phyloP scores from a whole-genome alignment of 2,329 filamentous ascomycete species.

The Piedraia hortae region DNA sequence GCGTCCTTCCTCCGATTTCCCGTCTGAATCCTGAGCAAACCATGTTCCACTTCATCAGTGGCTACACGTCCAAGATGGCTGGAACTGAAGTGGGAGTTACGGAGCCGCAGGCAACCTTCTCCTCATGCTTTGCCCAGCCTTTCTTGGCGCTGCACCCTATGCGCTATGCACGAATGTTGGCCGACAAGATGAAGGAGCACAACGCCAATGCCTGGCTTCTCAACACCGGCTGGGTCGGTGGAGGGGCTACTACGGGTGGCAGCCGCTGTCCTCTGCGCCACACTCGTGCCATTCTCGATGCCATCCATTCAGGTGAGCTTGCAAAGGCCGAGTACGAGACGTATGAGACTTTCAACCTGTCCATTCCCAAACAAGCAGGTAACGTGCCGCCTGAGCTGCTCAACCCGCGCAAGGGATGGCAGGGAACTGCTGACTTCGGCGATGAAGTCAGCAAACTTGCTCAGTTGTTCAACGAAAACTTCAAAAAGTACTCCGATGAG shows the following conservation, averaged over 20 bases:
- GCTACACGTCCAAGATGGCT: conserved; percentile 99
- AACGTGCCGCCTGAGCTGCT: conserved; percentile 75
- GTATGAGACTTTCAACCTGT: conserved; percentile 90
- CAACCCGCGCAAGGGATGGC: conserved; percentile 88
- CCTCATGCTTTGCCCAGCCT: conserved; percentile 94
- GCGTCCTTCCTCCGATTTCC: conserved; percentile 90
- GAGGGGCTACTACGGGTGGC: conserved; percentile 42
- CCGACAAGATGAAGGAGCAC: conserved; percentile 89
- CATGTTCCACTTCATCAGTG: conserved; percentile 99
- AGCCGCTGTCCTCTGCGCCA: conserved; percentile 97
- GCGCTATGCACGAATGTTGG: conserved; percentile 95
- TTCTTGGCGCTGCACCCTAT: conserved; percentile 98
- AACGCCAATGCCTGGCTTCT: conserved; percentile 93
- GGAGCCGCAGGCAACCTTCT: conserved; percentile 96
- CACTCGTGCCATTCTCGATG: conserved; percentile 90
- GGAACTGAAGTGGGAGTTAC: conserved; percentile 92
- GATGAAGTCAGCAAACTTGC: conserved; percentile 76
- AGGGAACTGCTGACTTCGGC: conserved; percentile 54
- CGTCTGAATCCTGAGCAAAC: conserved; percentile 86
- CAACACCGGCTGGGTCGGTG: conserved; percentile 94
- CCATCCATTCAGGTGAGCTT: conserved; percentile 91
- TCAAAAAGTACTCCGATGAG: conserved; percentile 73
- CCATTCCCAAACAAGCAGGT: conserved; percentile 76
- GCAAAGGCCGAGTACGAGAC: conserved; percentile 80
- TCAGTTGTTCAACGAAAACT: conserved; percentile 81